Conservation (phyloP, 169 alveolate species). For the Plasmodium adleri region DNA sequence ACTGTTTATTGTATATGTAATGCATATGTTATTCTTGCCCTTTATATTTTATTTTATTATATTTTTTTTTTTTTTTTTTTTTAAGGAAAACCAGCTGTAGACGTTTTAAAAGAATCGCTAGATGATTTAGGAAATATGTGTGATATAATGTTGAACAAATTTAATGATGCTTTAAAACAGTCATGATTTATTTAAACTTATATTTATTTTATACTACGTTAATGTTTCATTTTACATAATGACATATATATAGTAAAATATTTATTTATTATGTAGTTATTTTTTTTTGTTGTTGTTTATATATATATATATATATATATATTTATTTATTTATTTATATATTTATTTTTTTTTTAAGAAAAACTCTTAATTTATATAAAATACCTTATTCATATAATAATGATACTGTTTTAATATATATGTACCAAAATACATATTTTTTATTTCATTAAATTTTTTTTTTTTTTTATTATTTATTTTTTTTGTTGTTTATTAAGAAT, state of each 20-base stretch:
- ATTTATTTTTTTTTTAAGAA: neutral
- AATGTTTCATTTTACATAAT: neutral
- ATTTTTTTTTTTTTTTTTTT: neutral
- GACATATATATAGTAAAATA: neutral
- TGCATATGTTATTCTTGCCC: no score
- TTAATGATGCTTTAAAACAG: slow-evolving; percentile 75
- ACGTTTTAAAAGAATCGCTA: slow-evolving; percentile 79
- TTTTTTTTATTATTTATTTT: no score
- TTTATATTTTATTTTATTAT: slow-evolving; percentile 2
- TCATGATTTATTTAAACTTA: slow-evolving; percentile 12
- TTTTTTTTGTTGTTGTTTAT: neutral
- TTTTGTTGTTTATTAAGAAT: no score
- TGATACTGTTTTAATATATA: no score
- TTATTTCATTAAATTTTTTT: no score
- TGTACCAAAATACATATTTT: no score
- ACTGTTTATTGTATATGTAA: no score
- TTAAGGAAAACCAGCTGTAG: slow-evolving; percentile 85
- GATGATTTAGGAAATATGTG: slow-evolving; percentile 81
- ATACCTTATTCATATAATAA: no score
- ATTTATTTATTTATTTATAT: neutral
- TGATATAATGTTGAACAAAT: slow-evolving; percentile 79
- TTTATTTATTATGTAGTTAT: no score
- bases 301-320: neutral
- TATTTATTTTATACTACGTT: neutral
- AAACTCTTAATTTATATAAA: no score